Base-by-base conservation (phyloP, 192 early-diverging fungal species). In the Chytriomyces hyalinus region DNA sequence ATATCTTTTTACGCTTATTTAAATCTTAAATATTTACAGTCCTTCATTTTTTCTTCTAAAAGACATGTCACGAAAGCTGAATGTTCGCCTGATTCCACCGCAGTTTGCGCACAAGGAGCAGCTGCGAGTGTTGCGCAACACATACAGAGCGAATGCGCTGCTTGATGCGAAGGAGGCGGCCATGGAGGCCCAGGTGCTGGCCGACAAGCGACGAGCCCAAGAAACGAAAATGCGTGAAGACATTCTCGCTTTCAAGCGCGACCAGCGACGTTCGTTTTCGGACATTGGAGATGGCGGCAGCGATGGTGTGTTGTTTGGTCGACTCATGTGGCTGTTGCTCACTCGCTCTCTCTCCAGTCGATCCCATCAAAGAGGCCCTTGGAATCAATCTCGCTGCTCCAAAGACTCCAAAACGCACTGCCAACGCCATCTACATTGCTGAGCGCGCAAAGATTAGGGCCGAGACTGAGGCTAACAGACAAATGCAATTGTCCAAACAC, bases 91-190 rank as follows among this genome's bases (percentile, higher is more conserved):
- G 13, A 20, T 57, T 13, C 13, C 13, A 1, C 53, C 53, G 53
- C 15, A n/a, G 13, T 13, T n/a, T 57, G 53, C 53, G 53, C 53
- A 57, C 53, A 57, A 13, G 13, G 53, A 13, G 15, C 15, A 57
- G 53, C 13, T 57, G 53, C 20, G 53, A 57, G 13, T 57, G 53
- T 6, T 73, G 2, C 71, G 71, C 71, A 73, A 60, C 59, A 20
- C 7, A n/a, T 73, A 62, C 71, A 26, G 60, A 20, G 71, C 22
- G 10, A 17, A 60, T 13, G 71, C 71, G 57, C 9, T 73, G 20
- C 60, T 73, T 0, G 71, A 73, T 48, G 59, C 59, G 9, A 73
- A 73, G 71, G 71, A 73, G 60, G 71, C 71, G 45, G 71, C 71
- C 7, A 59, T 62, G 71, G 59, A 10, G 60, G 15, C 7, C 51